Conservation (phyloP, 1,284 basidiomycete genomes). For the Golubevia pallescens region DNA sequence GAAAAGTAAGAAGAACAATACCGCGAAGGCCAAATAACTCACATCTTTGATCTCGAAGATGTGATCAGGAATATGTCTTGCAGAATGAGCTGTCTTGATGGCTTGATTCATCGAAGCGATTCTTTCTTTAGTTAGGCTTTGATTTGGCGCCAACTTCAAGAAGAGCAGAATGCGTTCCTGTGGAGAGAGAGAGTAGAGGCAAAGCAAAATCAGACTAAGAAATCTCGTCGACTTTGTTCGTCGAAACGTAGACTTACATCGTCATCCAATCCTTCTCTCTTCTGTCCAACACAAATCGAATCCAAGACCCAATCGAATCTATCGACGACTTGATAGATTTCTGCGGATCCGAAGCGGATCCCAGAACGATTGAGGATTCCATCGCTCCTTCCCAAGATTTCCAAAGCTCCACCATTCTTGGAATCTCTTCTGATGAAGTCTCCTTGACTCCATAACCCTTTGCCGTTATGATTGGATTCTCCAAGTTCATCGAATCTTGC, state of each 20-base stretch:
- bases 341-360: not conserved
- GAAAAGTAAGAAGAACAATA: too few relatives aligned
- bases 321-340: not conserved
- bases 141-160: constrained; percentile 22
- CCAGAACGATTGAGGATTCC: constrained; percentile 3
- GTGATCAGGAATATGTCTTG: constrained; percentile 25
- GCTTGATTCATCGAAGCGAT: constrained; percentile 20
- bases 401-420: constrained; percentile 4
- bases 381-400: not conserved
- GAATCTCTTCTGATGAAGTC: constrained; percentile 30
- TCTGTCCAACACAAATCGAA: constrained; percentile 27
- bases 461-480: constrained; percentile 5
- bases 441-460: constrained; percentile 28
- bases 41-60: constrained; percentile 26
- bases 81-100: constrained; percentile 25
- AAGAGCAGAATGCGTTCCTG: constrained; percentile 34
- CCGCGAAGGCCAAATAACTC: too few relatives aligned
- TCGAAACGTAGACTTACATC: not conserved
- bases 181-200: not conserved
- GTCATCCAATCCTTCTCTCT: constrained; percentile 19
- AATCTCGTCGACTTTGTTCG: not conserved
- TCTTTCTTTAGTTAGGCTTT: not conserved
- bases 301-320: constrained; percentile 26
- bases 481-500: constrained; percentile 14
- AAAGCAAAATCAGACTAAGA: not conserved